Conservation (phyloP, 2,329 filamentous ascomycete genomes). For the Claviceps pusilla region DNA sequence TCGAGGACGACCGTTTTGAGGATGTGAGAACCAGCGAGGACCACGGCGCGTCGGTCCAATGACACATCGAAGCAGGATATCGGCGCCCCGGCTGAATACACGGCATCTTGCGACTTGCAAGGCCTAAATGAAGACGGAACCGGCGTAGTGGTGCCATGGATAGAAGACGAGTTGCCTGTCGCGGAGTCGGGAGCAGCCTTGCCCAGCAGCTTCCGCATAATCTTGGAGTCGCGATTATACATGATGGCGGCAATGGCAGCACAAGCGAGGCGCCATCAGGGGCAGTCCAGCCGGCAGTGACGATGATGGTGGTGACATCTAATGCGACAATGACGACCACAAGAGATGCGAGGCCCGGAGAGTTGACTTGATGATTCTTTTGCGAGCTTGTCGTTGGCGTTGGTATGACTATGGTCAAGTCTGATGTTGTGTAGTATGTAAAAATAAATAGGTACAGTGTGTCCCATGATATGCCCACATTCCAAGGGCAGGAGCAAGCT, state of each 20-base stretch:
- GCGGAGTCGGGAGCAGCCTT: conserved; percentile 33
- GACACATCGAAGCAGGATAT: conserved; percentile 44
- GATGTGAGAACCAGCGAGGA: conserved; percentile 43
- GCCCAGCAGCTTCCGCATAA: conserved; percentile 47
- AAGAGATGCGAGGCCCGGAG: not conserved
- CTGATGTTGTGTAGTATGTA: too few relatives aligned
- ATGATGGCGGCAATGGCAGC: conserved; percentile 20
- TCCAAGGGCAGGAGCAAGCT: not conserved
- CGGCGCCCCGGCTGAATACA: conserved; percentile 35
- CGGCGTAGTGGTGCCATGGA: conserved; percentile 30
- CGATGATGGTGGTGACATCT: not conserved
- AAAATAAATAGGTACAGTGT: too few relatives aligned
- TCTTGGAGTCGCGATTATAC: conserved; percentile 39
- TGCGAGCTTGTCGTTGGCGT: not conserved
- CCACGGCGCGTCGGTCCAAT: conserved; percentile 38
- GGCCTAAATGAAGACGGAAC: conserved; percentile 31
- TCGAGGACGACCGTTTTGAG: conserved; percentile 46
- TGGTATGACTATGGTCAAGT: not conserved
- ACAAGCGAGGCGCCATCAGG: conserved; percentile 20
- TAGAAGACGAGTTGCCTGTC: conserved; percentile 26
- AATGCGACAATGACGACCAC: not conserved
- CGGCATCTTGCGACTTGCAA: conserved; percentile 38
- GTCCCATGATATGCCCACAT: not conserved
- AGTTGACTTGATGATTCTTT: not conserved
- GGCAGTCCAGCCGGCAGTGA: conserved; percentile 1